These are phyloP conservation scores for Penicillium robsamsonii DNA, from an alignment of 495 filamentous ascomycete genomes.

Conservation along the genomic window DNA sequence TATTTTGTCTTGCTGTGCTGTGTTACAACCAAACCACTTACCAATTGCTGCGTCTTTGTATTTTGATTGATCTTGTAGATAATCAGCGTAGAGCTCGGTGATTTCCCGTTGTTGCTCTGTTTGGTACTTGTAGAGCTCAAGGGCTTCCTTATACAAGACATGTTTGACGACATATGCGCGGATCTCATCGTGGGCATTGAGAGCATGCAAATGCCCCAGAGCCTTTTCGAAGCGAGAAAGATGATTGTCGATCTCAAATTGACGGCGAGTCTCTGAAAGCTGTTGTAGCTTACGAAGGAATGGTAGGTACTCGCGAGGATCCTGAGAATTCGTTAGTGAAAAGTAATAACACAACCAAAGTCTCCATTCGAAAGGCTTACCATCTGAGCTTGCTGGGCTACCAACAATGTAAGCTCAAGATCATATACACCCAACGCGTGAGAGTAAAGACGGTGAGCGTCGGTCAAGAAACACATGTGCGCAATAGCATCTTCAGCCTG, in stretches of 20 bases:
- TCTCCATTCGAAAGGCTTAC: constrained; percentile 26
- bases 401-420: constrained; percentile 80
- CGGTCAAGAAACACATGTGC: constrained; percentile 94
- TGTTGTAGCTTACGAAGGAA: constrained; percentile 85
- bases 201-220: constrained; percentile 65
- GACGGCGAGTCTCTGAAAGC: constrained; percentile 62
- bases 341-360: background rate
- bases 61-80: constrained; percentile 68
- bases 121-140: constrained; percentile 83
- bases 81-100: constrained; percentile 71
- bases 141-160: constrained; percentile 70
- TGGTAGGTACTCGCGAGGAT: constrained; percentile 92
- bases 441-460: constrained; percentile 90
- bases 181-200: constrained; percentile 71
- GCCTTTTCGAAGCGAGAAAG: constrained; percentile 75
- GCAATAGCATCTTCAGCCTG: constrained; percentile 82
- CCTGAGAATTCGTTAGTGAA: constrained; percentile 34
- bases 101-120: constrained; percentile 57
- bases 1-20: background rate
- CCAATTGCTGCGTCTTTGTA: constrained; percentile 81
- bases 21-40: constrained; percentile 23
- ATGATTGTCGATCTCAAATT: constrained; percentile 86
- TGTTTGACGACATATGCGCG: constrained; percentile 74
- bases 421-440: constrained; percentile 87
- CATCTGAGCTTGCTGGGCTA: constrained; percentile 94